These are phyloP conservation scores for Fusarium chaquense DNA, from an alignment of 2,329 filamentous ascomycete genomes.

Conservation along the genomic window DNA sequence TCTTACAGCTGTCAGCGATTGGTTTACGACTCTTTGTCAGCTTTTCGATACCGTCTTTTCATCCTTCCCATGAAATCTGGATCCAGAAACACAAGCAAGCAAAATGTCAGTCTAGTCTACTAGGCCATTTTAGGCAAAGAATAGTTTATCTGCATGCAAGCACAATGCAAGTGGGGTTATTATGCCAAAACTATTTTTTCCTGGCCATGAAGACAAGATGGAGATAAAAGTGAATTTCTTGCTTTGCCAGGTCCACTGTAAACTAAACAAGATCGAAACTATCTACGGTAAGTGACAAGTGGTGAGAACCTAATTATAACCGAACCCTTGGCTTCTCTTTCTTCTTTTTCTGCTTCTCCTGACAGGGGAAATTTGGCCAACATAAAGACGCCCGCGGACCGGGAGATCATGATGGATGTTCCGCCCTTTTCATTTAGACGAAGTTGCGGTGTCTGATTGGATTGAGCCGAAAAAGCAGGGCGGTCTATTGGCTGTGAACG, in stretches of 20 bases:
- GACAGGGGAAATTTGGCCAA: constrained; percentile 19
- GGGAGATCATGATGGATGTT: constrained; percentile 25
- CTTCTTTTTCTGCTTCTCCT: constrained; percentile 9
- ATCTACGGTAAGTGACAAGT: neutral
- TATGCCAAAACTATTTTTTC: neutral
- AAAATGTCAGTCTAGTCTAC: constrained; percentile 12
- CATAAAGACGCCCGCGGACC: constrained; percentile 5
- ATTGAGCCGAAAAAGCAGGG: neutral
- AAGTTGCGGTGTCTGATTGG: constrained; percentile 34
- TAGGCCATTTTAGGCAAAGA: constrained; percentile 26
- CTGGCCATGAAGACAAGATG: neutral
- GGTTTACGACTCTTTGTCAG: constrained; percentile 36
- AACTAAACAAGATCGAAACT: neutral
- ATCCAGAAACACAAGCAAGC: constrained; percentile 5
- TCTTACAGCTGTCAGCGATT: constrained; percentile 11
- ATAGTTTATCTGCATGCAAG: constrained; percentile 24
- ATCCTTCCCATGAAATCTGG: neutral
- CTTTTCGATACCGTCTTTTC: constrained; percentile 5
- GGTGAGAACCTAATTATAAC: constrained; percentile 35
- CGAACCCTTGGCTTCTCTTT: neutral
- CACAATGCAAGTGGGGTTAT: constrained; percentile 27
- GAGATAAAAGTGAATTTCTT: constrained; percentile 11
- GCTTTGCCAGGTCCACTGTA: neutral
- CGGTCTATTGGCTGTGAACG: constrained; percentile 36
- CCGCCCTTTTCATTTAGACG: constrained; percentile 27